A percentile compares a stretch with the other conserved stretches of the same genome.
These are phyloP conservation scores for Phytophthora lateralis DNA, from an alignment of 352 stramenopile genomes.

Conservation along the genomic window DNA sequence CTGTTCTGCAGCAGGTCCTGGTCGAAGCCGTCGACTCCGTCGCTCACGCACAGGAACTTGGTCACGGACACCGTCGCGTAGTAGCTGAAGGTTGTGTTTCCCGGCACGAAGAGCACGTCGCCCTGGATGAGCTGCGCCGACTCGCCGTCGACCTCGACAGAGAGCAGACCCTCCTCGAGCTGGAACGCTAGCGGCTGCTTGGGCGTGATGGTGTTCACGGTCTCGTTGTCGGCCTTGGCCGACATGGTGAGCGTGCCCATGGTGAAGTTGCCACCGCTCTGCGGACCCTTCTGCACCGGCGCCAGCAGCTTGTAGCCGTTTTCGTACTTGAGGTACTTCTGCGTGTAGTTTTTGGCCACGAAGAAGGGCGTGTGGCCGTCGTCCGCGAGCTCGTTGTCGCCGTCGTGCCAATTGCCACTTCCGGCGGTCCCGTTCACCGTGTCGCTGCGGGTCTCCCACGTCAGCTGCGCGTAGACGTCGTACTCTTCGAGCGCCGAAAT, in stretches of 20 bases:
- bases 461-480: slow-evolving; percentile 54
- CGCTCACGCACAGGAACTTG: slow-evolving; percentile 66
- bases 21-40: slow-evolving; percentile 49
- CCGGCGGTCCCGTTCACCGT: slow-evolving; percentile 47
- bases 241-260: slow-evolving; percentile 63
- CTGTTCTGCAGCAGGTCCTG: slow-evolving; percentile 52
- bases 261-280: slow-evolving; percentile 63
- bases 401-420: slow-evolving; percentile 58
- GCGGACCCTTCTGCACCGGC: slow-evolving; percentile 46
- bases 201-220: slow-evolving; percentile 38
- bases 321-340: slow-evolving; percentile 63
- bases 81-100: slow-evolving; percentile 53
- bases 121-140: slow-evolving; percentile 51
- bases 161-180: slow-evolving; percentile 53
- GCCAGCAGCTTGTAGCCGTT: slow-evolving; percentile 62
- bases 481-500: slow-evolving; percentile 50
- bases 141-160: slow-evolving; percentile 44
- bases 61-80: slow-evolving; percentile 54
- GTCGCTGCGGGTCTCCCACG: slow-evolving; percentile 48
- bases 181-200: slow-evolving; percentile 59
- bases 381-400: slow-evolving; percentile 45
- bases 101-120: slow-evolving; percentile 54
- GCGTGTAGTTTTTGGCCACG: slow-evolving; percentile 59
- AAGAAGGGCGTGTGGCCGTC: slow-evolving; percentile 58
- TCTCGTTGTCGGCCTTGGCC: slow-evolving; percentile 49